A percentile compares a stretch with the other conserved stretches of the same genome.
Conservation (phyloP, 495 filamentous ascomycete genomes). For the Cercophora newfieldiana region DNA sequence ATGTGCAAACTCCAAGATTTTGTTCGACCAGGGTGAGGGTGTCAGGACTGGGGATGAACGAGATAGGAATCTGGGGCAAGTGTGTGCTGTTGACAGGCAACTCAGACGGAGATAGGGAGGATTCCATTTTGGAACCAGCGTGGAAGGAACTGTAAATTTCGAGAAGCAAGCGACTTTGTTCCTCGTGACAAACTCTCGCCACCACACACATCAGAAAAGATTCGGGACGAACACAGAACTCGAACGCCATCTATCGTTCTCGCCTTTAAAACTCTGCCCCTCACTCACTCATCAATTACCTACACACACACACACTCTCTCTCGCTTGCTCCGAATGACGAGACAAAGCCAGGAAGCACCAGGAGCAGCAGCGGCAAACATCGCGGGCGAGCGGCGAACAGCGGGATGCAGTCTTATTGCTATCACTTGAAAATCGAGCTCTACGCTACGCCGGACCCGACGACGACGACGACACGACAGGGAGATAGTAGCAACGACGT, state of each 20-base stretch:
- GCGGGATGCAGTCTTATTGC: conserved; percentile 85
- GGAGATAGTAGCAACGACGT: conserved; percentile 23
- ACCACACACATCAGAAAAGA: neutral
- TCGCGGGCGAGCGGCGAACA: too few species aligned
- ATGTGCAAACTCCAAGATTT: neutral
- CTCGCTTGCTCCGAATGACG: neutral
- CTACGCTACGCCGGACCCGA: conserved; percentile 54
- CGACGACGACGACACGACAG: conserved; percentile 14
- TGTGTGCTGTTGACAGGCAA: too few species aligned
- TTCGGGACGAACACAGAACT: neutral
- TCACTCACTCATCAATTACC: neutral
- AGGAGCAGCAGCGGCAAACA: neutral
- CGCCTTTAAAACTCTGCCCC: neutral
- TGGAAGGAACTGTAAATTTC: neutral
- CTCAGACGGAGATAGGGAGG: too few species aligned
- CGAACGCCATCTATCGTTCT: neutral
- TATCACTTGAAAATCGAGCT: conserved; percentile 91
- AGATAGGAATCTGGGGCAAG: neutral
- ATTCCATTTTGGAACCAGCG: neutral
- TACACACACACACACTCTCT: neutral
- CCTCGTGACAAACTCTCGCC: neutral
- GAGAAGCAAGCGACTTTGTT: neutral
- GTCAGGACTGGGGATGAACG: neutral
- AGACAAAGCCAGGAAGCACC: neutral
- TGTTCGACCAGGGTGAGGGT: neutral